phyloP scores from a whole-genome alignment of 164 flowering plant genomes.

The Platanus orientalis region DNA sequence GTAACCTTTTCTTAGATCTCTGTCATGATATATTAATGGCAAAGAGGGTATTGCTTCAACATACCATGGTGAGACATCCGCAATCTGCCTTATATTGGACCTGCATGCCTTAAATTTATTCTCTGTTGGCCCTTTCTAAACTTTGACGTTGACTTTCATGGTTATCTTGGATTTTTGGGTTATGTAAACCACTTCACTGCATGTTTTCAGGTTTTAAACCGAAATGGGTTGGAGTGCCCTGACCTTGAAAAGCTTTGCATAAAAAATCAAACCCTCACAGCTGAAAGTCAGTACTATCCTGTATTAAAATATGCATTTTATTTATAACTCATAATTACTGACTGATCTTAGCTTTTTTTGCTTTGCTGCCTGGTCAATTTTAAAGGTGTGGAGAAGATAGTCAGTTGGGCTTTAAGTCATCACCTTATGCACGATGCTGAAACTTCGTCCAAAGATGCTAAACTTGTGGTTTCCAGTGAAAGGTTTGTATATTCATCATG shows the following conservation, averaged over 20 bases:
- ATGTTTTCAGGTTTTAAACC: constrained; percentile 55
- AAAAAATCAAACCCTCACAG: constrained; percentile 75
- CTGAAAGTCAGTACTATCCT: constrained; percentile 57
- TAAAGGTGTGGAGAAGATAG: constrained; percentile 69
- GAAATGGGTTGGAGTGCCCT: constrained; percentile 55
- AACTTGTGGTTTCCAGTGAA: constrained; percentile 60
- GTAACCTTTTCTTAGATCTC: no score
- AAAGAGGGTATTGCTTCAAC: no score
- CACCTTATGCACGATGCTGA: constrained; percentile 65
- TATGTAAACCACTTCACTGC: not conserved
- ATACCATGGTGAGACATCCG: no score
- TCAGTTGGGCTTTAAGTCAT: constrained; percentile 85
- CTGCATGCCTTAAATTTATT: not conserved
- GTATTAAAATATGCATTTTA: not conserved
- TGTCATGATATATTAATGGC: no score
- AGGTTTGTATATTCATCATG: constrained; percentile 40
- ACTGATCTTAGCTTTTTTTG: not conserved
- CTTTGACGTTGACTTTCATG: not conserved
- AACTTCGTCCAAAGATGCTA: constrained; percentile 41
- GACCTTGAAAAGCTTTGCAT: constrained; percentile 64
- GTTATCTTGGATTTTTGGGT: not conserved
- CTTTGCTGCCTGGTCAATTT: constrained; percentile 9
- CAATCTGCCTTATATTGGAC: not conserved
- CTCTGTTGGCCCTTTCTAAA: not conserved
- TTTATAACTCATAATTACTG: no score